A percentile compares a stretch with the other conserved stretches of the same genome.
phyloP scores from a whole-genome alignment of 768 basidiomycete species.

The Agaricus bisporus region DNA sequence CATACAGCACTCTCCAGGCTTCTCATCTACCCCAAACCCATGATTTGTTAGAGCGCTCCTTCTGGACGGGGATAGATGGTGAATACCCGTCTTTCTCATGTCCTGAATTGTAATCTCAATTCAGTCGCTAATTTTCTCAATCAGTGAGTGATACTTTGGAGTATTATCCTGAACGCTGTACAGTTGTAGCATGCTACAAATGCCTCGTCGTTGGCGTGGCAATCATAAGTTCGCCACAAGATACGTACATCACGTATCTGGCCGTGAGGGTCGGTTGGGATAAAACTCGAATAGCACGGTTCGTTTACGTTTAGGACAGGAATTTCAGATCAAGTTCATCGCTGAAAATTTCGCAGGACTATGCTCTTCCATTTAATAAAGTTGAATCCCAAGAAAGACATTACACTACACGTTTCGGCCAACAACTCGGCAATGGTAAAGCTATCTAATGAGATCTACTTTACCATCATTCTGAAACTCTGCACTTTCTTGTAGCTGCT shows the following conservation, averaged over 20 bases:
- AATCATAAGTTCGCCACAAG: conserved; percentile 70
- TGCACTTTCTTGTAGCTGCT: conserved; percentile 43
- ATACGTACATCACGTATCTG: conserved; percentile 81
- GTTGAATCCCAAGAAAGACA: conserved; percentile 68
- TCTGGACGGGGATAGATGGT: conserved; percentile 81
- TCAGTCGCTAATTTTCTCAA: conserved; percentile 4
- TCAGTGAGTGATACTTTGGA: conserved; percentile 67
- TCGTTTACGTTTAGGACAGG: background rate
- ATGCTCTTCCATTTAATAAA: conserved; percentile 76
- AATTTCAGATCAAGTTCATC: conserved; percentile 4
- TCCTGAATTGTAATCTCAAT: background rate
- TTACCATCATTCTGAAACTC: background rate
- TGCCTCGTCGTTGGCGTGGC: conserved; percentile 67
- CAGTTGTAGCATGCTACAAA: conserved; percentile 71
- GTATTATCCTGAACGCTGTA: conserved; percentile 64
- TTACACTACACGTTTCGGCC: conserved; percentile 77
- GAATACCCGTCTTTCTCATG: conserved; percentile 12
- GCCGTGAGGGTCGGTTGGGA: conserved; percentile 80
- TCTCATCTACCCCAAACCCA: conserved; percentile 67
- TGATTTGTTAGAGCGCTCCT: conserved; percentile 57
- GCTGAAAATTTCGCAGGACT: conserved; percentile 33
- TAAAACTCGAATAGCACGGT: conserved; percentile 75
- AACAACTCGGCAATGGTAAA: conserved; percentile 76
- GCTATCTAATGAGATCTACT: background rate
- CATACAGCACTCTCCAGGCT: conserved; percentile 52